phyloP scores from a whole-genome alignment of 805 yeast genomes.

The Wickerhamiella allomyrinae region DNA sequence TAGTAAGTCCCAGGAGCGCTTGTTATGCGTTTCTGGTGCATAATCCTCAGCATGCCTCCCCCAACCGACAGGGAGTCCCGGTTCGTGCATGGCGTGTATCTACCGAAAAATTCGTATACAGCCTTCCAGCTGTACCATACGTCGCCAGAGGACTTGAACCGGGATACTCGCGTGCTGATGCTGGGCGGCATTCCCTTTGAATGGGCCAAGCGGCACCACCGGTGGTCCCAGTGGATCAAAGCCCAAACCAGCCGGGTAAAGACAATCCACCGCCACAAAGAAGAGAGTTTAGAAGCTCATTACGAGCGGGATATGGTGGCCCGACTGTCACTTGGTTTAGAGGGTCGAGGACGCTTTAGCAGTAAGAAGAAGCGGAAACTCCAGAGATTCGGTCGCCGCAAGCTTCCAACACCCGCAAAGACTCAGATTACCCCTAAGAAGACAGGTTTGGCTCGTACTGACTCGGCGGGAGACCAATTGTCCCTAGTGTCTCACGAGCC shows the following conservation, averaged over 20 bases:
- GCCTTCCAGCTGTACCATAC: constrained; percentile 21
- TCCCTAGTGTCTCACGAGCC: neutral
- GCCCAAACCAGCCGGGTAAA: neutral
- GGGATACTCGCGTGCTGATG: constrained; percentile 21
- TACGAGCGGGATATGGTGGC: neutral
- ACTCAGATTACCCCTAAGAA: no score
- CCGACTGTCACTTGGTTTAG: neutral
- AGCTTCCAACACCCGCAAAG: no score
- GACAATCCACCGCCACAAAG: neutral
- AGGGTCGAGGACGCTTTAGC: no score
- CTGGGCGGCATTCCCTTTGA: constrained; percentile 23
- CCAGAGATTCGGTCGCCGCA: no score
- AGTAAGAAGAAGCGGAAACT: no score
- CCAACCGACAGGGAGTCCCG: constrained; percentile 11
- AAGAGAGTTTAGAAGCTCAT: neutral
- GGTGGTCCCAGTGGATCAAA: neutral
- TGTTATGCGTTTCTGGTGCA: no score
- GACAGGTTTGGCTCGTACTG: no score
- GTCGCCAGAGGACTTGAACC: constrained; percentile 19
- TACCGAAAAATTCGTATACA: constrained; percentile 20
- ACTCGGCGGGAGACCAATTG: no score
- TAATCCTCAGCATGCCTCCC: no score
- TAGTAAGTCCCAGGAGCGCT: no score
- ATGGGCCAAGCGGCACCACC: neutral
- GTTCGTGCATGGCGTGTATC: constrained; percentile 7